A percentile compares a stretch with the other conserved stretches of the same genome.
Evolutionary conservation across 139 green algal genomes (phyloP).

Genomic region (Yamagishiella unicocca): DNA sequence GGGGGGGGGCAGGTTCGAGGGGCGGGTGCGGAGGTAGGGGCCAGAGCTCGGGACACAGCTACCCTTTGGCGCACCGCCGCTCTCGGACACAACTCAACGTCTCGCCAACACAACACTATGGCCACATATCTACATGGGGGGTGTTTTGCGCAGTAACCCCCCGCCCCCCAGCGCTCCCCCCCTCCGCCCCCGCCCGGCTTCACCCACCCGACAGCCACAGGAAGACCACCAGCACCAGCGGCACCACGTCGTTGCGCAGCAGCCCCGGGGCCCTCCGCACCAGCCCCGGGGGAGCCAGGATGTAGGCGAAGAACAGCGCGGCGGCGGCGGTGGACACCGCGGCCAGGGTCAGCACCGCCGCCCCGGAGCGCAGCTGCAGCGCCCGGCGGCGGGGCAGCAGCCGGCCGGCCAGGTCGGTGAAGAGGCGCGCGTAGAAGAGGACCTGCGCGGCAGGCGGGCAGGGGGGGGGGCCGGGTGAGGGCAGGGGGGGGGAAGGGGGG

Average conservation of each 20-base stretch:
- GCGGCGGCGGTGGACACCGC: conserved; percentile 4
- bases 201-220: conserved; percentile 33
- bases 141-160: too few relatives aligned
- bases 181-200: too few relatives aligned
- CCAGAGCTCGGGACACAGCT: too few relatives aligned
- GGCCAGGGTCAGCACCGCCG: conserved; percentile 58
- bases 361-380: conserved; percentile 56
- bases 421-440: conserved; percentile 83
- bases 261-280: background rate
- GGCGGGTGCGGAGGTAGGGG: too few relatives aligned
- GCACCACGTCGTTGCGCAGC: conserved; percentile 65
- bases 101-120: too few relatives aligned
- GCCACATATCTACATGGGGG: too few relatives aligned
- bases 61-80: too few relatives aligned
- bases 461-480: background rate
- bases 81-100: too few relatives aligned
- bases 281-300: conserved; percentile 57
- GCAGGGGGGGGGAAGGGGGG: background rate
- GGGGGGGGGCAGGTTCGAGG: too few relatives aligned
- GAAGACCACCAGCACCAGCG: conserved; percentile 54
- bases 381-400: conserved; percentile 68
- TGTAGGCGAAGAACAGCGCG: conserved; percentile 78
- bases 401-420: conserved; percentile 79
- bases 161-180: too few relatives aligned
- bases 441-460: conserved; percentile 49